phyloP scores from a whole-genome alignment of 495 filamentous ascomycete genomes.

The Pyrenula massariospora region DNA sequence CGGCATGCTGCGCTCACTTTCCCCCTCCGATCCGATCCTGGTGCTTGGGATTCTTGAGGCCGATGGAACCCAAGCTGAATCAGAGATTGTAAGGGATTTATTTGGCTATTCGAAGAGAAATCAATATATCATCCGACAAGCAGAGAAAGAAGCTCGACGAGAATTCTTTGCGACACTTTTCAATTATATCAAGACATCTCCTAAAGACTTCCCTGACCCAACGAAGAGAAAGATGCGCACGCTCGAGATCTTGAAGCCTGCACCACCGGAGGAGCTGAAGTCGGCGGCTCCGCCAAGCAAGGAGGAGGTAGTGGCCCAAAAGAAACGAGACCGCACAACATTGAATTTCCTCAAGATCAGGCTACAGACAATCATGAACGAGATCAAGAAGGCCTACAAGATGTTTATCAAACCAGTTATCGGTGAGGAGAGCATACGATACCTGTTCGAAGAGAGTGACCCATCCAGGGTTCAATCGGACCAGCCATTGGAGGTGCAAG shows the following conservation, averaged over 20 bases:
- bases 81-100: constrained; percentile 55
- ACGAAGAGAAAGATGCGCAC: constrained; percentile 74
- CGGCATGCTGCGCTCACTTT: constrained; percentile 62
- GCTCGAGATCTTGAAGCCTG: constrained; percentile 63
- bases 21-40: constrained; percentile 79
- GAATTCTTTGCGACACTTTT: constrained; percentile 70
- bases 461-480: constrained; percentile 73
- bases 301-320: constrained; percentile 69
- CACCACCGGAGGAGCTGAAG: constrained; percentile 56
- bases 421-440: constrained; percentile 56
- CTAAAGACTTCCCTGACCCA: constrained; percentile 76
- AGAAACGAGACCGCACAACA: constrained; percentile 63
- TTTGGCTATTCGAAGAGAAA: constrained; percentile 80
- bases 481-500: constrained; percentile 43
- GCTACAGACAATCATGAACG: constrained; percentile 89
- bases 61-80: constrained; percentile 38
- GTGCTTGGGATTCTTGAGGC: constrained; percentile 71
- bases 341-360: constrained; percentile 77
- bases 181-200: constrained; percentile 61
- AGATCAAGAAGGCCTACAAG: constrained; percentile 74
- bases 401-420: constrained; percentile 74
- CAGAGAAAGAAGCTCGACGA: constrained; percentile 48
- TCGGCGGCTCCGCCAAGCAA: constrained; percentile 44
- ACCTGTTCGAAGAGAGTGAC: constrained; percentile 73
- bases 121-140: constrained; percentile 52